Base-by-base conservation (phyloP, 208 protist genomes). In the Herpetomonas samuelpessoai region DNA sequence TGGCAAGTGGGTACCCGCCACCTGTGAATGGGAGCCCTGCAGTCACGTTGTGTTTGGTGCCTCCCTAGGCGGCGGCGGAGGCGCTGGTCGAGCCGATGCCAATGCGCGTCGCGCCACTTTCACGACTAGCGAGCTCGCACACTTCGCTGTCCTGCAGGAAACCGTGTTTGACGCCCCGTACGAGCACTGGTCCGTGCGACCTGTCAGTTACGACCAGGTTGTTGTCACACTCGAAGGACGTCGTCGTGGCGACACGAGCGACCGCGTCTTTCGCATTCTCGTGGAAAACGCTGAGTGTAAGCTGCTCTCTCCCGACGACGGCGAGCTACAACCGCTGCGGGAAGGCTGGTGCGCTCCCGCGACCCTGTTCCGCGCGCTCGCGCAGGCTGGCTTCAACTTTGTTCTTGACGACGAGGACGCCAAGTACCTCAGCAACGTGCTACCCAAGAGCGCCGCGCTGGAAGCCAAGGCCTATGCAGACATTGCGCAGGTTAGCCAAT, bases 121-220 rank as follows among this genome's bases (percentile, higher is more conserved):
- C 62, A 35, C 65, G 22, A 83, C 81, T 25, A 57, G 64, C 9
- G 83, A 95, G 74, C 79, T 97, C n/a, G 71, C 82, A 2, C 83
- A 85, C 51, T 92, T 94, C 50, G 89, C 92, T 16, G 70, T 97
- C 22, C 79, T 97, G 16, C 92, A 97, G 57, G 89, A 95, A 58
- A 94, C 86, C 35, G 86, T 81, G 25, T 95, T 88, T 71, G 92
- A 97, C 62, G 81, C 86, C n/a, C 76, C 86, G n/a, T 97, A 86
- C 61, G 89, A 95, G 57, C 63, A 68, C 27, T 97, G 88, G 89
- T 74, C 71, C 39, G 31, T 97, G 21, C 73, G 86, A 39, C 89
- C 92, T 1, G 46, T 93, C 18, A 76, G 76, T 48, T 74, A 69
- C 51, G 82, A 89, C 57, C 65, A 79, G 30, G 79, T 94, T 2